These are phyloP conservation scores for Pseudocercospora cruenta DNA, from an alignment of 2,329 filamentous ascomycete genomes.

Conservation along the genomic window DNA sequence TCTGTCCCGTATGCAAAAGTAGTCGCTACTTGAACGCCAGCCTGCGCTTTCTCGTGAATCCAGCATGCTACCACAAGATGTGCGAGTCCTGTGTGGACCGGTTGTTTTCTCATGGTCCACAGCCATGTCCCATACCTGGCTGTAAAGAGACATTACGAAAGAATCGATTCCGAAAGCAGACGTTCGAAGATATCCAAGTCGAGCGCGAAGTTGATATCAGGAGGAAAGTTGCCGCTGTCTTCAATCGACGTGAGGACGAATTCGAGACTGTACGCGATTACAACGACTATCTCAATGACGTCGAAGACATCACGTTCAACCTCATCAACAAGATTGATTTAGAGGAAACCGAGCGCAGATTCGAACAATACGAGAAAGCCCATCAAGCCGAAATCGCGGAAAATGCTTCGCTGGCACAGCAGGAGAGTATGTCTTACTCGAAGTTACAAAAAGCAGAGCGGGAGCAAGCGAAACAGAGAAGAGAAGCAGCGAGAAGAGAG, in stretches of 20 bases:
- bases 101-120: constrained; percentile 88
- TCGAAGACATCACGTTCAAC: constrained; percentile 88
- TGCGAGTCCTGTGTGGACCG: constrained; percentile 94
- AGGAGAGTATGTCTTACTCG: constrained; percentile 53
- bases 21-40: constrained; percentile 92
- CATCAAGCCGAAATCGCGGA: constrained; percentile 64
- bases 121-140: constrained; percentile 86
- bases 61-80: constrained; percentile 99
- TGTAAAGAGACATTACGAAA: constrained; percentile 87
- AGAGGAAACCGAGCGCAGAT: constrained; percentile 62
- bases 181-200: constrained; percentile 83
- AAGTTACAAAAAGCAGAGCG: constrained; percentile 61
- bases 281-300: constrained; percentile 93
- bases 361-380: constrained; percentile 72
- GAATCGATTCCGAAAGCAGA: constrained; percentile 81
- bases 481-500: constrained; percentile 66
- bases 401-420: constrained; percentile 53
- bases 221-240: constrained; percentile 71
- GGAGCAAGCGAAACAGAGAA: constrained; percentile 66
- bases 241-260: constrained; percentile 88
- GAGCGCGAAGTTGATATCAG: constrained; percentile 95
- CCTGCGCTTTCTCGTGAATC: constrained; percentile 95
- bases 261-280: constrained; percentile 82
- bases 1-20: constrained; percentile 97
- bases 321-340: constrained; percentile 73